phyloP scores from a whole-genome alignment of 176 grass and related monocot genomes.

The Canna indica region DNA sequence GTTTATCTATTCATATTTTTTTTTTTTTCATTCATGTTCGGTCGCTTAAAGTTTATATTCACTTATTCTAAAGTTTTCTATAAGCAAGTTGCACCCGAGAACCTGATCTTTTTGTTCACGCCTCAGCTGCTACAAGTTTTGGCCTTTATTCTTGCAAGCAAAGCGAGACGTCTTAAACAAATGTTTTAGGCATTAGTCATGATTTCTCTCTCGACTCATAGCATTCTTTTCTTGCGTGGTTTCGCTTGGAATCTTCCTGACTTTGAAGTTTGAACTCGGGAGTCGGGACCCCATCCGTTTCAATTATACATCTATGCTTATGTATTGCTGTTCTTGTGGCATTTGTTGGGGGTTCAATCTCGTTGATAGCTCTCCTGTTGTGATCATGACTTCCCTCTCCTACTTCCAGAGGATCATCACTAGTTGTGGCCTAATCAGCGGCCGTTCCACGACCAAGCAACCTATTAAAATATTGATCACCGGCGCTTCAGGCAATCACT shows the following conservation, averaged over 20 bases:
- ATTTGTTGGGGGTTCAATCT: not conserved
- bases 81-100: no score
- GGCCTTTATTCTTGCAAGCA: no score
- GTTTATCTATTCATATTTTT: no score
- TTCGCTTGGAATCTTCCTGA: not conserved
- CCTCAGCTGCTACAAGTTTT: no score
- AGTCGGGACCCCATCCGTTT: not conserved
- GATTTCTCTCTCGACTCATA: no score
- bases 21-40: no score
- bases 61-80: no score
- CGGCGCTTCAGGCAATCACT: not conserved
- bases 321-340: not conserved
- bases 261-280: not conserved
- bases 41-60: no score
- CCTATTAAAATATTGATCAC: not conserved
- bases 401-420: not conserved
- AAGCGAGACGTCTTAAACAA: no score
- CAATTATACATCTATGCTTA: no score
- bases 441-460: not conserved
- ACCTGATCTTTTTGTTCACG: no score
- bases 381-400: not conserved
- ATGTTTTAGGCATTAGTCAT: no score
- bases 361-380: not conserved
- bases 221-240: not conserved
- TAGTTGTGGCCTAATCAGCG: not conserved